Evolutionary conservation across 2,329 filamentous ascomycete genomes (phyloP), one percentile per base, ranked within the genome.

Genomic region (Pseudogymnoascus sp.): DNA sequence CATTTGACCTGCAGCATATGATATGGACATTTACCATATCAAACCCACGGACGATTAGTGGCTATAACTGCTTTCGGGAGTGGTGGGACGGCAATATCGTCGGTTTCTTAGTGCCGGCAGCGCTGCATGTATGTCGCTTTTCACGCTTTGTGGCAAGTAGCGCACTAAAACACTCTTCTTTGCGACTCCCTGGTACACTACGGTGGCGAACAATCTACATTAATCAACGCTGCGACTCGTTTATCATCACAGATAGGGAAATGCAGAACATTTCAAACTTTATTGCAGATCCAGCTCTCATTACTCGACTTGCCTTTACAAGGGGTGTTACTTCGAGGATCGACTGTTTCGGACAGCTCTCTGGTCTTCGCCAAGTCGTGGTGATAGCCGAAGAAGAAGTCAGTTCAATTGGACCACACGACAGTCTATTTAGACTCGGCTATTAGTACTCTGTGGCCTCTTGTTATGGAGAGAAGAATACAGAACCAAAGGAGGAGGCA

Each of bases 11-110:
- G 16, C 24, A 66, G 44, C 42, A 65, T 42, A 63, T 64, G 29
- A 65, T 64, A 61, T 66, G 33, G 61, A 37, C 61, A 16, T 53
- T 66, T 53, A 65, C 65, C 59, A 33, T 66, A 63, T 64, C 61
- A 37, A 38, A 62, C 8, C 61, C 60, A 64, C 62, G 62, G 29
- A n/a, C 13, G 35, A 64, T 65, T 35, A 63, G 61, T 26, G 35
- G 44, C 26, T 16, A 61, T 16, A 47, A 40, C 37, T 65, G 47
- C 53, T 64, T 65, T 56, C 47, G 26, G 62, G 40, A 65, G 44
- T 64, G 29, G 50, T 62, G 47, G 59, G 21, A 64, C 53, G 26
- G 61, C 53, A 65, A 38, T 53, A 64, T 62, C 33, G 38, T 61
- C 11, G 42, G 19, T 59, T 65, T 65, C 61, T 63, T 64, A 56